A percentile compares a stretch with the other conserved stretches of the same genome.
Conservation (phyloP, 1,284 basidiomycete genomes). For the Sporisorium graminicola region DNA sequence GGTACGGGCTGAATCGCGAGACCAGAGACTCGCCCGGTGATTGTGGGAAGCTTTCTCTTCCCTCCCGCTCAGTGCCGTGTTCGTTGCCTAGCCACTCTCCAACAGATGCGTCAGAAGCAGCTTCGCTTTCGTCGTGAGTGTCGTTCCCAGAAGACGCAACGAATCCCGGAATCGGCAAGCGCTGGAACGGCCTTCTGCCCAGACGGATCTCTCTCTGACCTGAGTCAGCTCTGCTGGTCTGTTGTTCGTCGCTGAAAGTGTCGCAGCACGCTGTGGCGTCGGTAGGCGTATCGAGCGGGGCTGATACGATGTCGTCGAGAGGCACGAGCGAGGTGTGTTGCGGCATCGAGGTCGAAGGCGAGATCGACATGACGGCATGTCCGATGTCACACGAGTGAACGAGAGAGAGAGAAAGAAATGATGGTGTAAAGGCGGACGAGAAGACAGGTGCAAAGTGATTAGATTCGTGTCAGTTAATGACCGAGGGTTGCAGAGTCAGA, state of each 20-base stretch:
- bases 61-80: background rate
- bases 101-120: background rate
- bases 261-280: constrained; percentile 2
- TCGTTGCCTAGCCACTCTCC: constrained; percentile 4
- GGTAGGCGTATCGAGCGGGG: background rate
- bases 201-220: background rate
- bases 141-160: background rate
- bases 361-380: constrained; percentile 4
- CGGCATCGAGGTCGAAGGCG: constrained; percentile 9
- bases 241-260: background rate
- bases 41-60: constrained; percentile 8
- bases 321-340: background rate
- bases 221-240: background rate
- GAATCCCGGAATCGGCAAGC: constrained; percentile 8
- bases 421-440: too few species aligned
- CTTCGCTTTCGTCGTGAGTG: background rate
- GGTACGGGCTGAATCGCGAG: background rate
- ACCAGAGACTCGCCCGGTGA: constrained; percentile 17
- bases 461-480: background rate
- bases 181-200: constrained; percentile 7
- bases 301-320: background rate
- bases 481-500: background rate
- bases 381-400: background rate
- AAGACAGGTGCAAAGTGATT: background rate
- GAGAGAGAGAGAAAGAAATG: background rate